Evolutionary conservation across 208 protist genomes (phyloP), one percentile per base, ranked within the genome.

Genomic region (Crithidia expoeki): DNA sequence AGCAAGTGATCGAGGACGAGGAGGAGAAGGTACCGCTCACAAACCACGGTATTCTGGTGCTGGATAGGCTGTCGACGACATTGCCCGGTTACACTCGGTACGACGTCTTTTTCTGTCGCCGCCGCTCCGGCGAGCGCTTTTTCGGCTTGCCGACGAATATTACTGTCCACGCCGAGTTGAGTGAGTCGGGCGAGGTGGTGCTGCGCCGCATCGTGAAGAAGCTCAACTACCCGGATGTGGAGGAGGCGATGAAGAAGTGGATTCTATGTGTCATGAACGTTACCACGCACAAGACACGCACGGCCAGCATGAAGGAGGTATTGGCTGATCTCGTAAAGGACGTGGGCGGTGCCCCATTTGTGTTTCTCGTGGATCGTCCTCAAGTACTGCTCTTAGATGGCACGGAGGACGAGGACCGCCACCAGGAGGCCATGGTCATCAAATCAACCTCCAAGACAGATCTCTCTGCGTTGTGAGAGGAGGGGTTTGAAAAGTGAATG

Each of bases 121-220:
- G 88, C 4, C 81, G 85, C 53, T 76, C 69, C 0, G 81, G 80
- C 2, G 85, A 90, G 66, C 40, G 68, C 30, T 91, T 83, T 49
- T 94, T 94, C 56, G 89, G 89, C 10, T 63, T 86, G 23, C 89
- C 86, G 4, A 94, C 83, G 2, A 89, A 82, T 59, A 88, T 94
- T 28, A 51, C 38, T 42, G 55, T 92, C 21, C 63, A 78, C 0
- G 36, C 57, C 7, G 47, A 53, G n/a, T 63, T 85, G 61, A 59
- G 62, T 21, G 90, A 93, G 65, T 83, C 56, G 11, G 81, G 83
- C 0, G 68, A 80, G 21, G 74, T 67, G 16, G 51, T 93, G 28
- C 60, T 89, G 10, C 56, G 68, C 7, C 86, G 85, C 32, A 76
- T 95, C 0, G 77, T 70, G 12, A 84, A 88, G 49, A 86, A 85